Evolutionary conservation across 2,329 filamentous ascomycete genomes (phyloP).

Genomic region (Verticillium nubilum): DNA sequence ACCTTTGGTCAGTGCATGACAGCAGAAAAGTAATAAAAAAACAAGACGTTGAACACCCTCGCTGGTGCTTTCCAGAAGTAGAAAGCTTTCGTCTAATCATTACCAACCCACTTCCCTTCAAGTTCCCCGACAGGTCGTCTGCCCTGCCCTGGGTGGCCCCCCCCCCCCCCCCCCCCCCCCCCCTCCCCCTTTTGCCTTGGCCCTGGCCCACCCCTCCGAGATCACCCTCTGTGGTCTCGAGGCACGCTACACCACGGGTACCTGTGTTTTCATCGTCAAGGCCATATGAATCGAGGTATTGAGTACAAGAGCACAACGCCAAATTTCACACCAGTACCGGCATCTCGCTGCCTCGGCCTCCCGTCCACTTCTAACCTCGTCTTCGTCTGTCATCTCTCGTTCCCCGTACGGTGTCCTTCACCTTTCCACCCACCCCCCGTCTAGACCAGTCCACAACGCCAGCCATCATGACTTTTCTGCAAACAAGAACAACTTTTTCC

Average conservation of each 20-base stretch:
- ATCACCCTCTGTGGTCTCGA: neutral
- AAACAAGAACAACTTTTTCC: neutral
- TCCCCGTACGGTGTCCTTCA: neutral
- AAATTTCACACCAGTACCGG: neutral
- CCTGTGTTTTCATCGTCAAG: neutral
- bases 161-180: neutral
- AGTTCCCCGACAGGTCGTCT: neutral
- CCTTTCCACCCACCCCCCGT: neutral
- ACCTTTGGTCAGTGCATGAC: neutral
- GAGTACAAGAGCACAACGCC: neutral
- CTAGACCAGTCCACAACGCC: neutral
- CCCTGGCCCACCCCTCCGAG: neutral
- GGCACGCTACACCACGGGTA: neutral
- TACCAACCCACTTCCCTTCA: neutral
- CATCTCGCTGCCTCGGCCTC: neutral
- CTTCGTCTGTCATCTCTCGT: too few species aligned
- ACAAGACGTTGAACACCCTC: neutral
- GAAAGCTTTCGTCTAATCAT: neutral
- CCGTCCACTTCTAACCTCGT: neutral
- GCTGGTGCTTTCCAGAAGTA: neutral
- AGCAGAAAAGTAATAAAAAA: neutral
- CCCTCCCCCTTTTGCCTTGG: neutral
- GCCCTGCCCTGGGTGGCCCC: neutral
- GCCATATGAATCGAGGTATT: neutral
- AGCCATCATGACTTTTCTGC: neutral